Evolutionary conservation across 257 asterid species (phyloP).

Genomic region (Thymus quinquecostatus): DNA sequence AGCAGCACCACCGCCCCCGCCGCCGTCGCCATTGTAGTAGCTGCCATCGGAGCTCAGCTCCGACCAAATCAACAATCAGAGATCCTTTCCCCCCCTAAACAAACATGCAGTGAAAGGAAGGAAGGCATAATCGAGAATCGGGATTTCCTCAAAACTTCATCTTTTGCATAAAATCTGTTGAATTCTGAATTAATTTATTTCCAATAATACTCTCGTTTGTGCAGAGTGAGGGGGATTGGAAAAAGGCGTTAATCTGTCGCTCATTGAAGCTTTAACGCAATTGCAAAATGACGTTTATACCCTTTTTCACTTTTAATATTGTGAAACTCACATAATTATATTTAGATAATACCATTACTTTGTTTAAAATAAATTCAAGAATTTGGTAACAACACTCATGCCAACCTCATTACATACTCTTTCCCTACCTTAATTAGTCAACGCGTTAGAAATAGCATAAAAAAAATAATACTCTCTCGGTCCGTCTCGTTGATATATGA

Average conservation of each 20-base stretch:
- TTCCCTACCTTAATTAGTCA: background rate
- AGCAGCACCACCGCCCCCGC: slow-evolving; percentile 77
- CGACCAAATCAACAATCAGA: slow-evolving; percentile 30
- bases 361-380: background rate
- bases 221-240: slow-evolving; percentile 23
- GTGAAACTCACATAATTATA: no score
- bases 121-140: slow-evolving; percentile 26
- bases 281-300: slow-evolving; percentile 26
- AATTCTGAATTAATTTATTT: slow-evolving; percentile 17
- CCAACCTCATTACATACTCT: background rate
- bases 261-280: slow-evolving; percentile 13
- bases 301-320: background rate
- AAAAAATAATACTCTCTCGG: no score
- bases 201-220: slow-evolving; percentile 7
- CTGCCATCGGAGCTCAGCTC: slow-evolving; percentile 60
- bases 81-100: background rate
- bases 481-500: no score
- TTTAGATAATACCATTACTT: no score
- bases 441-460: background rate
- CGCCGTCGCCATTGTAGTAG: slow-evolving; percentile 83
- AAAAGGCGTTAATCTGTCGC: slow-evolving; percentile 25
- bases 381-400: background rate
- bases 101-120: slow-evolving; percentile 2
- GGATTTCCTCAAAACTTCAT: background rate
- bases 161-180: slow-evolving; percentile 14